Base-by-base conservation (phyloP, 352 stramenopile species). In the Phytophthora cactorum region DNA sequence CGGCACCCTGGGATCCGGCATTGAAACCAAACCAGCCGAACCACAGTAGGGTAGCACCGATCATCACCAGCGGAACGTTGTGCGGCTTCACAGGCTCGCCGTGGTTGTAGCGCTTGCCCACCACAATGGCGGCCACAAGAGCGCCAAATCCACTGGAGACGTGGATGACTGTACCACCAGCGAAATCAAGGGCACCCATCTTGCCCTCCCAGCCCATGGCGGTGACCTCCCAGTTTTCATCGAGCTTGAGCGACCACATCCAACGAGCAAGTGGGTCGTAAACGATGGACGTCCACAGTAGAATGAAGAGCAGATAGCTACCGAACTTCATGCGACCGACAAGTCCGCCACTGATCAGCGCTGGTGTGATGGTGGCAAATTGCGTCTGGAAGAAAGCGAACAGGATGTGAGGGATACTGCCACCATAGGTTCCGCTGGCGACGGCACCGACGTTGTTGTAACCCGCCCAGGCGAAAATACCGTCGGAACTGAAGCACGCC, bases 21-120 rank as follows among this genome's bases (percentile, higher is more conserved):
- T 95, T 93, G 68, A 95, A 95, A 52, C 87, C 86, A 60, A 91
- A 93, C 87, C 87, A 95, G 22, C 87, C 87, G 53, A 91, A 91
- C 87, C 87, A 95, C 36, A 95, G 79, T 46, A 93, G 54, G n/a
- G 77, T 89, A 6, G 67, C 70, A 43, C 87, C 87, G 36, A 93
- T 88, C 78, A 95, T 93, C 25, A 93, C 84, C 25, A 95, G 71
- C 17, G 88, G 87, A 52, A 95, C 78, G 71, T 96, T 93, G 75
- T 94, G 87, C 4, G 86, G 83, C 68, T 89, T 89, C 27, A 93
- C 74, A 1, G 75, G 63, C 39, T 90, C 85, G 32, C 76, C 81
- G 72, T 91, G 79, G 72, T 92, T 90, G 78, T 88, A 90, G 4
- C 81, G 75, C 59, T 86, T 82, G 25, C 89, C 88, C 3, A 95